Conservation (phyloP, 1,284 basidiomycete genomes). For the Cutaneotrichosporon sp. region DNA sequence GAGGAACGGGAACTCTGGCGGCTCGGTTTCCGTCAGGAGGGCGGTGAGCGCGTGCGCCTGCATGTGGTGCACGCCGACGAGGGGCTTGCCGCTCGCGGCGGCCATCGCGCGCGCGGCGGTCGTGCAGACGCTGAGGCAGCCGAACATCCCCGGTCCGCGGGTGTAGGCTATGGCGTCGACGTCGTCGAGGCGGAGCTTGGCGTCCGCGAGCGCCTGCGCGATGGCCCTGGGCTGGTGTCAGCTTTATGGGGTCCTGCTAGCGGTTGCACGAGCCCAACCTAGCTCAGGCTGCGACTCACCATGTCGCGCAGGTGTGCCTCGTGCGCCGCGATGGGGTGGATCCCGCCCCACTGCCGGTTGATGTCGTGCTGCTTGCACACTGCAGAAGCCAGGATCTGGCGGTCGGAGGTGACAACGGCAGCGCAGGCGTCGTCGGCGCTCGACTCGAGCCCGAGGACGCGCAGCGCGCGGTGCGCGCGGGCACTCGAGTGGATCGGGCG, state of each 20-base stretch:
- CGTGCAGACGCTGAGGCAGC: conserved; percentile 73
- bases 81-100: conserved; percentile 70
- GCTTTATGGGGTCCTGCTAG: too few relatives aligned
- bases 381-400: conserved; percentile 73
- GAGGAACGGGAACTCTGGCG: conserved; percentile 79
- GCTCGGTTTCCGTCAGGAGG: conserved; percentile 63
- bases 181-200: conserved; percentile 62
- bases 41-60: conserved; percentile 93
- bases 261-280: too few relatives aligned
- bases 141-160: conserved; percentile 81
- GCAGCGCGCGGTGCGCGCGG: conserved; percentile 27
- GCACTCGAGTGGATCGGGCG: not conserved
- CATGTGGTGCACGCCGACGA: conserved; percentile 94
- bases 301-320: conserved; percentile 68
- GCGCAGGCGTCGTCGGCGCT: conserved; percentile 90
- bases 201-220: conserved; percentile 65
- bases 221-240: conserved; percentile 70
- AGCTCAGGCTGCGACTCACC: too few relatives aligned
- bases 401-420: conserved; percentile 70
- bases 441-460: conserved; percentile 72
- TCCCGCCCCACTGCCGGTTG: conserved; percentile 66
- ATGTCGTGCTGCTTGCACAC: conserved; percentile 72
- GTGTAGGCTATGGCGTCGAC: conserved; percentile 89
- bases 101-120: conserved; percentile 80
- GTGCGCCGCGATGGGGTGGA: conserved; percentile 76